phyloP scores from a whole-genome alignment of 2,329 filamentous ascomycete species.

The Leptographium wingfieldii region DNA sequence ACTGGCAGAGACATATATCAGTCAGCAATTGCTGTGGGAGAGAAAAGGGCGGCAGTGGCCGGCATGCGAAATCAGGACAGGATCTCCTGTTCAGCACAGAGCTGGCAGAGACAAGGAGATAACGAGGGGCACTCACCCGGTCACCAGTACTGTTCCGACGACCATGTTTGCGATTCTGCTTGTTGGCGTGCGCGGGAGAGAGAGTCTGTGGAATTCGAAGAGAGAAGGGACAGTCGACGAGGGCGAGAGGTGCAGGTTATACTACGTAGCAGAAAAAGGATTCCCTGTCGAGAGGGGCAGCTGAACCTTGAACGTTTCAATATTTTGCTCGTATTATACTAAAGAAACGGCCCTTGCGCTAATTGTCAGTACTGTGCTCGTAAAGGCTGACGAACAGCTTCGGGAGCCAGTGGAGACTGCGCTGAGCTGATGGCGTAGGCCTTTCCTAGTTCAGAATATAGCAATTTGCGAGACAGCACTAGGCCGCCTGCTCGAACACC shows the following conservation, averaged over 20 bases:
- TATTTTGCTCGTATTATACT: neutral
- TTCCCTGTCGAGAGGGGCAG: neutral
- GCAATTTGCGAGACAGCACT: neutral
- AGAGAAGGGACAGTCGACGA: neutral
- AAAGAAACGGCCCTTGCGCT: neutral
- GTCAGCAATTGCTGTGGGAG: too few species aligned
- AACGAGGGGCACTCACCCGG: conserved; percentile 52
- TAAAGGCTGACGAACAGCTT: neutral
- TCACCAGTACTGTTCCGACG: conserved; percentile 79
- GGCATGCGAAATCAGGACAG: too few species aligned
- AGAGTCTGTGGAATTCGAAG: neutral
- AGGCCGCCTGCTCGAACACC: neutral
- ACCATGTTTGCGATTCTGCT: conserved; percentile 43
- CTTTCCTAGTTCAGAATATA: neutral
- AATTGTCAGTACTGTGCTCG: neutral
- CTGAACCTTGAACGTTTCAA: neutral
- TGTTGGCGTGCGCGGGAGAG: neutral
- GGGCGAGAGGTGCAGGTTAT: neutral
- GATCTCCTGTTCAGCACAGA: too few species aligned
- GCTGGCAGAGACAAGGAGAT: neutral
- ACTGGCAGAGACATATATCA: conserved; percentile 34
- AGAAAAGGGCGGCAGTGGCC: too few species aligned
- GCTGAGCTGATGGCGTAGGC: neutral
- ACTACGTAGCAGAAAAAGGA: neutral
- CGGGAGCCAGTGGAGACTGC: neutral